phyloP scores from a whole-genome alignment of 768 basidiomycete genomes.

The Gyrodon lividus region DNA sequence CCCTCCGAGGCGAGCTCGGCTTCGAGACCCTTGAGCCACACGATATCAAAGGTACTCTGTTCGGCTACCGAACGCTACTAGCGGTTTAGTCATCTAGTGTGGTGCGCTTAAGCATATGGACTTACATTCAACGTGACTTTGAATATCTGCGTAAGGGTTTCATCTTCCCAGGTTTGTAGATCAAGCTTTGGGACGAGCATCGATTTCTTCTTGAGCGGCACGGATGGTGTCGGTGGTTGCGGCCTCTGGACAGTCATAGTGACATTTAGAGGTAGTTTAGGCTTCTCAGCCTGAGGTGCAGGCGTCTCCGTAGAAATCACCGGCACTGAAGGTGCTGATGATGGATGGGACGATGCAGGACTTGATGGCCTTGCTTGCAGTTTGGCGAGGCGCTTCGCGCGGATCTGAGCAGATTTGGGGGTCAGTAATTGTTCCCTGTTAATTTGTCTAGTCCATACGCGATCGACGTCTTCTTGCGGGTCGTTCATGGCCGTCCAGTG shows the following conservation, averaged over 20 bases:
- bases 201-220: slow-evolving; percentile 50
- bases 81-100: slow-evolving; percentile 9
- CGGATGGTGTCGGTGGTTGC: slow-evolving; percentile 32
- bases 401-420: slow-evolving; percentile 56
- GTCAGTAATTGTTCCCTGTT: neutral
- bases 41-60: slow-evolving; percentile 60
- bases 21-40: slow-evolving; percentile 81
- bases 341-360: slow-evolving; percentile 33
- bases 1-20: slow-evolving; percentile 66
- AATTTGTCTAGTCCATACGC: slow-evolving; percentile 42
- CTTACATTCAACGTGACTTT: slow-evolving; percentile 79
- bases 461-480: slow-evolving; percentile 79
- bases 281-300: slow-evolving; percentile 35
- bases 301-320: slow-evolving; percentile 32
- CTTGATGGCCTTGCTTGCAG: slow-evolving; percentile 52
- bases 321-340: slow-evolving; percentile 15
- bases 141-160: slow-evolving; percentile 64
- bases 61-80: slow-evolving; percentile 58
- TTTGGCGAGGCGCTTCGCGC: slow-evolving; percentile 87
- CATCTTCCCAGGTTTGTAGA: slow-evolving; percentile 69
- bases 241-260: slow-evolving; percentile 29
- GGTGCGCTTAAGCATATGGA: slow-evolving; percentile 7
- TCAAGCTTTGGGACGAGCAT: slow-evolving; percentile 45
- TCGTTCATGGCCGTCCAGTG: slow-evolving; percentile 37
- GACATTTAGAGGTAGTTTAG: slow-evolving; percentile 28